These are phyloP conservation scores for Kodamaea hsintzibuensis DNA, from an alignment of 805 yeast species.

Conservation along the genomic window DNA sequence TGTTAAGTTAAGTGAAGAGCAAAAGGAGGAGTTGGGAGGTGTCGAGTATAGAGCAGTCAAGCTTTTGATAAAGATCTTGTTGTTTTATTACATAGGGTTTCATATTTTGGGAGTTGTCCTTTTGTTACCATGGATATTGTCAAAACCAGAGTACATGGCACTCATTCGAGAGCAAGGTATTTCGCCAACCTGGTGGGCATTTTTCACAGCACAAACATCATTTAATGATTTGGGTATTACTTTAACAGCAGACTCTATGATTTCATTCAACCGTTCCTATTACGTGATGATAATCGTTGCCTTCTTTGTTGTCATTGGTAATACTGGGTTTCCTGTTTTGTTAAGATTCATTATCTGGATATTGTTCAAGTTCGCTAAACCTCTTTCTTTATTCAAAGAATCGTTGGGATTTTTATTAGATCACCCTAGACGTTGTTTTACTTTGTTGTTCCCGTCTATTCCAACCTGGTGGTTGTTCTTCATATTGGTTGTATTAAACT, in stretches of 20 bases:
- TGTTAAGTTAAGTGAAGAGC: slow-evolving; percentile 75
- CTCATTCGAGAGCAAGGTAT: slow-evolving; percentile 57
- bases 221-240: slow-evolving; percentile 88
- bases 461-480: slow-evolving; percentile 95
- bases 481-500: slow-evolving; percentile 71
- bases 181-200: slow-evolving; percentile 89
- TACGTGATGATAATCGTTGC: slow-evolving; percentile 64
- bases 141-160: slow-evolving; percentile 40
- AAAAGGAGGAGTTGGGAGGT: slow-evolving; percentile 94
- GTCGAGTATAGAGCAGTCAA: slow-evolving; percentile 93
- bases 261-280: slow-evolving; percentile 59
- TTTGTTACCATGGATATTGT: slow-evolving; percentile 57
- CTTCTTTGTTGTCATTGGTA: slow-evolving; percentile 84
- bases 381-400: slow-evolving; percentile 64
- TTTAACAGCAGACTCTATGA: slow-evolving; percentile 79
- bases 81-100: slow-evolving; percentile 73
- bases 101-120: slow-evolving; percentile 56
- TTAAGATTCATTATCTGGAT: slow-evolving; percentile 83
- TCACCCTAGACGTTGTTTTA: slow-evolving; percentile 97
- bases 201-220: slow-evolving; percentile 75
- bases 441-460: slow-evolving; percentile 83
- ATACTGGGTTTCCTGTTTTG: slow-evolving; percentile 90
- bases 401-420: slow-evolving; percentile 84
- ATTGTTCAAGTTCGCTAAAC: slow-evolving; percentile 64
- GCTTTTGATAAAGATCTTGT: slow-evolving; percentile 64